phyloP scores from a whole-genome alignment of 1,284 basidiomycete species.

The Rhodotorula sp. region DNA sequence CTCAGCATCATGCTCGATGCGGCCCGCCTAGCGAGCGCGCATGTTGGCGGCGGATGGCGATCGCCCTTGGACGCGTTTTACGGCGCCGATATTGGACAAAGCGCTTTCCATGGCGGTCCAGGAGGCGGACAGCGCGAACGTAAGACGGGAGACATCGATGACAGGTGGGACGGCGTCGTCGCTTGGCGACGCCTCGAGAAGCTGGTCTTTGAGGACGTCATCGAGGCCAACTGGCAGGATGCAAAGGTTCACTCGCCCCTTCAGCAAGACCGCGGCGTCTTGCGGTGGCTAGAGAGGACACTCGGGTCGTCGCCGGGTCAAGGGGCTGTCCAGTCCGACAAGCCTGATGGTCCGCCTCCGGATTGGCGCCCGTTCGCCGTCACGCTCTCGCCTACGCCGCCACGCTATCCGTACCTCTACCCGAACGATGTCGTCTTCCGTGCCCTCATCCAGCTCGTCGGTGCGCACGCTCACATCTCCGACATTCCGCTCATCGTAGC shows the following conservation, averaged over 20 bases:
- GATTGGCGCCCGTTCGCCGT: constrained; percentile 25
- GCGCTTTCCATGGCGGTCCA: not conserved
- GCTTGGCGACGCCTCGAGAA: constrained; percentile 15
- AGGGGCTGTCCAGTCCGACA: not conserved
- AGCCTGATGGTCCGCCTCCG: not conserved
- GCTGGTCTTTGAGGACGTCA: constrained; percentile 13
- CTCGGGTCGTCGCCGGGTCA: not conserved
- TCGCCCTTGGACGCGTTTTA: no score
- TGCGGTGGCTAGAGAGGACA: constrained; percentile 1
- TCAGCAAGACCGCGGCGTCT: not conserved
- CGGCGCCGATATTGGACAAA: no score
- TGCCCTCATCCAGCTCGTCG: constrained; percentile 65
- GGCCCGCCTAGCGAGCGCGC: constrained; percentile 49
- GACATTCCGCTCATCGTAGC: constrained; percentile 69
- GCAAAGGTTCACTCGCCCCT: not conserved
- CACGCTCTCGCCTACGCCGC: constrained; percentile 25
- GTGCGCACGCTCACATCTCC: constrained; percentile 54
- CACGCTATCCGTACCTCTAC: constrained; percentile 53
- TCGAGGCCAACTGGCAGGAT: constrained; percentile 24
- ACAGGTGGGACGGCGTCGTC: constrained; percentile 16
- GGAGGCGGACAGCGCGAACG: not conserved
- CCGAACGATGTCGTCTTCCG: constrained; percentile 60
- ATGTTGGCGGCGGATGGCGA: constrained; percentile 39
- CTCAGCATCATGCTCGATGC: constrained; percentile 63
- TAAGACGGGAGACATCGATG: constrained; percentile 3